Evolutionary conservation across 805 yeast species (phyloP).

Genomic region (Wickerhamomyces bisporus): DNA sequence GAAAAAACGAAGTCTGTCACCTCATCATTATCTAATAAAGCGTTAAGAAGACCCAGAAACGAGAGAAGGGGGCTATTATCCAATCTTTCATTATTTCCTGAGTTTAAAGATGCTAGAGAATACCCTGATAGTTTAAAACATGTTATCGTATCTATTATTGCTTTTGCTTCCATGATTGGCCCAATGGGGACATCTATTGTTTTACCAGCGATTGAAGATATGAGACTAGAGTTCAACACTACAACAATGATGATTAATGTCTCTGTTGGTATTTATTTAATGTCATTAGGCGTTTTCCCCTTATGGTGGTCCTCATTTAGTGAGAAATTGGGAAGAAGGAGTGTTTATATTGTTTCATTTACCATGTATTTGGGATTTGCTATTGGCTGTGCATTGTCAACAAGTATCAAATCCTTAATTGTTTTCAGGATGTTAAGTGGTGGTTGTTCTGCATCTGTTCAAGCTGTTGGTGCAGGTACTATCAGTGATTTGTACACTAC

Average conservation of each 20-base stretch:
- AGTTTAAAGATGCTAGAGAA: conserved; percentile 66
- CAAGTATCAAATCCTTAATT: conserved; percentile 55
- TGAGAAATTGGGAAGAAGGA: conserved; percentile 69
- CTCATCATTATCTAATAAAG: conserved; percentile 1
- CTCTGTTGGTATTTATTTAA: conserved; percentile 72
- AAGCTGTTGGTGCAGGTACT: conserved; percentile 87
- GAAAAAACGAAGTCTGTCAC: background rate
- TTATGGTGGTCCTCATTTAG: conserved; percentile 86
- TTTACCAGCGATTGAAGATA: conserved; percentile 68
- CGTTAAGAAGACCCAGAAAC: conserved; percentile 11
- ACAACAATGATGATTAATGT: conserved; percentile 59
- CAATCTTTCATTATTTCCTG: conserved; percentile 49
- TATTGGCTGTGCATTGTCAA: conserved; percentile 67
- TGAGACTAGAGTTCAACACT: conserved; percentile 51
- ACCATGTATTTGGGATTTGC: conserved; percentile 57
- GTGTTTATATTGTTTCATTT: conserved; percentile 68
- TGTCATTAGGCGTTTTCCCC: conserved; percentile 75
- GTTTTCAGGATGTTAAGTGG: conserved; percentile 69
- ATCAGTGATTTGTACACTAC: conserved; percentile 67
- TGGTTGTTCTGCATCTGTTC: conserved; percentile 81
- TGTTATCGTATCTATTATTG: conserved; percentile 58
- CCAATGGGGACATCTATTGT: conserved; percentile 88
- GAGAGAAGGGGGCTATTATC: conserved; percentile 53
- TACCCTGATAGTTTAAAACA: conserved; percentile 47
- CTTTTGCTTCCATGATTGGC: conserved; percentile 71